Base-by-base conservation (phyloP, 2,329 filamentous ascomycete species). In the Gliomastix tumulicola region DNA sequence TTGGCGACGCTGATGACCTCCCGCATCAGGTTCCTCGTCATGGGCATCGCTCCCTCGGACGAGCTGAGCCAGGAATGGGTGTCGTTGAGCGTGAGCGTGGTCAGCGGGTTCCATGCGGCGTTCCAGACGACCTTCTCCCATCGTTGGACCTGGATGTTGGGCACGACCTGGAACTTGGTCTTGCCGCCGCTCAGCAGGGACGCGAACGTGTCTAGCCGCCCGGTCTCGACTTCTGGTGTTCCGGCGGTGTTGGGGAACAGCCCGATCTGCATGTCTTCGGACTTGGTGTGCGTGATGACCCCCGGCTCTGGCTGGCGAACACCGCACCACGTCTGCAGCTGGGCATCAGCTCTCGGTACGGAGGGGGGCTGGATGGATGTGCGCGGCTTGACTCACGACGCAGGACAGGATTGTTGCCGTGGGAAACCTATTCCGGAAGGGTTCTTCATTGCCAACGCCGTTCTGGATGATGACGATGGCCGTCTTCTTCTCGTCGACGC, bases 381-480 rank as follows among this genome's bases (percentile, higher is more conserved):
- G n/a, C n/a, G n/a, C n/a, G n/a, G n/a, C n/a, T n/a, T n/a, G n/a
- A 56, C 67, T 42, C 48, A 74, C 69, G 40, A 79, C 74, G 25
- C 67, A 69, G 30, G 69, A 38, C 30, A 85, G 59, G 32, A 87
- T 75, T 3, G 73, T 68, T 3, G 70, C 73, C 3, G 50, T 33
- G 0, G 80, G 76, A 47, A 85, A 86, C 5, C 80, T 69, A 34
- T 62, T 60, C 21, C 68, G 61, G 56, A 84, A 84, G 5, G 80
- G 78, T 10, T 69, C 71, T 53, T 84, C 80, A n/a, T 83, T 77
- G n/a, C 79, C 79, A 15, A 84, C 66, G 17, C 80, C 80, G 51
- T 84, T 84, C 55, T 84, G 80, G 43, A 84, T 79, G 35, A 84
- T 65, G 12, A 84, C 76, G 42, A 84, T 74, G 31, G 69, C 69